phyloP scores from a whole-genome alignment of 371 early-diverging fungal genomes.

The Apophysomyces elegans region DNA sequence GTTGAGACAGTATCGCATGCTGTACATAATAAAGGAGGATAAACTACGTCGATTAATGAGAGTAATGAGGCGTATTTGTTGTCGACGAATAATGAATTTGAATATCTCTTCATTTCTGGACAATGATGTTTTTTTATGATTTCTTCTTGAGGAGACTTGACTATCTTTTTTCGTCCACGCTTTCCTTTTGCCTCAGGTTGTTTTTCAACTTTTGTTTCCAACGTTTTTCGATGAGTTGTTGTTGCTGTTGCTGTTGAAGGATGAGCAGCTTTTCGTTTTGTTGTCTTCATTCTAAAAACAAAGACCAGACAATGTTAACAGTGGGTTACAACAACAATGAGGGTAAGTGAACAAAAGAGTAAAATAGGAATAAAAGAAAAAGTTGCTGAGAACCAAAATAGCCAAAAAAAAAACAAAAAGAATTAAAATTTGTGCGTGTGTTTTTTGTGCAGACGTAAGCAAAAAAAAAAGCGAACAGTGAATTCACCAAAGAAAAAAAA shows the following conservation, averaged over 20 bases:
- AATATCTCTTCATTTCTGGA: conserved; percentile 13
- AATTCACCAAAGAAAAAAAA: no score
- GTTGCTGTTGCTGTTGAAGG: neutral
- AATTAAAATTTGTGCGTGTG: neutral
- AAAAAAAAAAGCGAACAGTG: conserved; percentile 8
- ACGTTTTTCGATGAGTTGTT: neutral
- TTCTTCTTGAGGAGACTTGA: neutral
- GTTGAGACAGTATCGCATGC: conserved; percentile 19
- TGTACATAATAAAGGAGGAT: conserved; percentile 25
- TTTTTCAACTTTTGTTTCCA: neutral
- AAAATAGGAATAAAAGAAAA: neutral
- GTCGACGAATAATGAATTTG: conserved; percentile 23
- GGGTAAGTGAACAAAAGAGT: neutral
- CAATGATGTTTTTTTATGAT: neutral
- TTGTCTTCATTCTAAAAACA: neutral
- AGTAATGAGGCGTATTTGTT: conserved; percentile 25
- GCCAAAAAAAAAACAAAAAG: neutral
- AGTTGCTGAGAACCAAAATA: neutral
- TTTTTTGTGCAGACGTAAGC: neutral
- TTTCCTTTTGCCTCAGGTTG: neutral
- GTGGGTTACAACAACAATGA: neutral
- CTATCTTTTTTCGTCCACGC: neutral
- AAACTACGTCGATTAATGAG: conserved; percentile 24
- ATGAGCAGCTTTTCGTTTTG: neutral
- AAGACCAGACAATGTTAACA: neutral